Evolutionary conservation across 306 rosid species (phyloP).

Genomic region (Vachellia pachyceras): DNA sequence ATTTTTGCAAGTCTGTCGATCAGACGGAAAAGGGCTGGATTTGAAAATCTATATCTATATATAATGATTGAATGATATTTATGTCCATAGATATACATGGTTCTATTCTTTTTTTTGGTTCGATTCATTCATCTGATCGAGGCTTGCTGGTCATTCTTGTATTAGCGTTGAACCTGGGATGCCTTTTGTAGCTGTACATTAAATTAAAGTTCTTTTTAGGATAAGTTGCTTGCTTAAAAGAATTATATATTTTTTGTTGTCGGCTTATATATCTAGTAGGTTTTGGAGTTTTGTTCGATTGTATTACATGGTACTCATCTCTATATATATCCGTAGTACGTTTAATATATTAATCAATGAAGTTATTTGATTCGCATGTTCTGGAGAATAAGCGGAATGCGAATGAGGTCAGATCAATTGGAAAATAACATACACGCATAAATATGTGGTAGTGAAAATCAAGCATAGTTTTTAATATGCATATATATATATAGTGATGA

Average conservation of each 20-base stretch:
- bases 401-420: neutral
- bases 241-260: neutral
- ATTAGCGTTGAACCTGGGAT: neutral
- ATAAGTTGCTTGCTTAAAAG: neutral
- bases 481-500: neutral
- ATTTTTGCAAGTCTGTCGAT: conserved; percentile 18
- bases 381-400: neutral
- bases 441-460: too few relatives aligned
- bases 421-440: neutral
- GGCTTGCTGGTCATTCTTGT: conserved; percentile 16
- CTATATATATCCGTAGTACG: neutral
- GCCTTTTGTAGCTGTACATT: neutral
- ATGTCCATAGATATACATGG: conserved; percentile 1
- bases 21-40: conserved; percentile 43
- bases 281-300: neutral
- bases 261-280: neutral
- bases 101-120: neutral
- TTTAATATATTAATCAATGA: neutral
- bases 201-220: conserved; percentile 3
- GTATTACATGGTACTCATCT: neutral
- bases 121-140: conserved; percentile 6
- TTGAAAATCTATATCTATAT: conserved; percentile 37
- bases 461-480: neutral
- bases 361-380: neutral
- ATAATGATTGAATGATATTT: conserved; percentile 1